Conservation (phyloP, 176 grass and related monocot genomes). For the Oryza glumipatula region DNA sequence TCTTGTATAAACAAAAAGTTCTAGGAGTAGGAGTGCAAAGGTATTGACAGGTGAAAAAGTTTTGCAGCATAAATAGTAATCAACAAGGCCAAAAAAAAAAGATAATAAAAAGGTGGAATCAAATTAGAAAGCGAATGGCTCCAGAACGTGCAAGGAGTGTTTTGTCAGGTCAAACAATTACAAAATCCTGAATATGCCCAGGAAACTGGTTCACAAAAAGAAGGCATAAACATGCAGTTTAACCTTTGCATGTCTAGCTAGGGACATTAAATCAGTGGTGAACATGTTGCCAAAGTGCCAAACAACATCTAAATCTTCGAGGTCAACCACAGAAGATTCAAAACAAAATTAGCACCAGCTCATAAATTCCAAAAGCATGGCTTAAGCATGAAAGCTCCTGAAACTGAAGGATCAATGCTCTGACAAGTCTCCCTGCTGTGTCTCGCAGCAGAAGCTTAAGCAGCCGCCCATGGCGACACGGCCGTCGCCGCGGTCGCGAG, state of each 20-base stretch:
- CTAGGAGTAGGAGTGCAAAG: too few relatives aligned
- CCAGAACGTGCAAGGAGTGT: slow-evolving; percentile 41
- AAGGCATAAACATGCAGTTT: background rate
- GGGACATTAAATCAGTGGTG: slow-evolving; percentile 15
- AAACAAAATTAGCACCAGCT: background rate
- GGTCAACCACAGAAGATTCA: slow-evolving; percentile 32
- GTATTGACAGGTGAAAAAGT: too few relatives aligned
- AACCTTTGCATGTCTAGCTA: slow-evolving; percentile 6
- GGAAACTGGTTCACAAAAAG: background rate
- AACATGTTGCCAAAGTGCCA: slow-evolving; percentile 16
- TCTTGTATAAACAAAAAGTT: too few relatives aligned
- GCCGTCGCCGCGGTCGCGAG: slow-evolving; percentile 48
- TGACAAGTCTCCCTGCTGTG: background rate
- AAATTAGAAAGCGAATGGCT: background rate
- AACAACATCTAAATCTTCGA: background rate
- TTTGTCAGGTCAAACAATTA: background rate
- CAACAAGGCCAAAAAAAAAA: too few relatives aligned
- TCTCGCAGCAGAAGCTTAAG: slow-evolving; percentile 29
- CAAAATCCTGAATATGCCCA: background rate
- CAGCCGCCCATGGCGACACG: slow-evolving; percentile 48
- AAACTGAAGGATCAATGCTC: background rate
- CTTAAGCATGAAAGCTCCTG: too few relatives aligned
- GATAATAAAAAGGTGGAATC: background rate
- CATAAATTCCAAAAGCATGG: background rate
- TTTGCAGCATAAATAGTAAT: too few relatives aligned